Base-by-base conservation (phyloP, 805 yeast species). In the Myxozyma vanderwaltii region DNA sequence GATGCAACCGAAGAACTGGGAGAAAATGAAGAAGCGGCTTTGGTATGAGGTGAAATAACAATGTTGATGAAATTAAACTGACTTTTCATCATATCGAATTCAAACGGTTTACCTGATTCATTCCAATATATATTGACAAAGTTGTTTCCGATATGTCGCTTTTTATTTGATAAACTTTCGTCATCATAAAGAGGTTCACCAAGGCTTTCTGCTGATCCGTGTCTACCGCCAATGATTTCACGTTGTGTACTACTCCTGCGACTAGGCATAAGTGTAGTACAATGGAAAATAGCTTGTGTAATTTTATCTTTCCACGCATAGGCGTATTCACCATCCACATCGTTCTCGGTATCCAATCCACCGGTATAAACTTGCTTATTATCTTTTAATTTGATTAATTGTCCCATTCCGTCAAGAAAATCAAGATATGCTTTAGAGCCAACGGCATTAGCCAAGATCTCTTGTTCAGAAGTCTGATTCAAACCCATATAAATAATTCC, bases 111-210 rank as follows among this genome's bases (percentile, higher is more conserved):
- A 12, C 67, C 68, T 1, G 90, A 83, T 67, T 90, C 96, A 68
- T 90, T 89, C 75, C 85, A 91, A 70, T 81, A 90, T 24, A 90
- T 82, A 68, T 86, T 88, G 57, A 90, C 94, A 71, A 83, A 85
- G 69, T 89, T 82, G 74, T 90, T 90, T 6, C 97, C 97, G 63
- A 90, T 86, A 70, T 90, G 97, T 56, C 91, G 75, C 72, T 90
- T 90, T 73, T 89, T 90, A 70, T 55, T 57, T 17, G 60, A 53
- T 45, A 59, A 36, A 24, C 58, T 43, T 47, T 59, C 63, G 31
- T 51, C 57, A 40, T 59, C 60, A 41, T 50, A 50, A 41, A 48
- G 38, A n/a, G 52, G 41, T 35, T 48, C 52, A 2, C 33, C 33
- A 8, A 48, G 33, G 24, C 19, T 38, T 23, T 43, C 51, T 4